Evolutionary conservation across 805 yeast genomes (phyloP), one percentile per base, ranked within the genome.

Genomic region (Myxozyma mucilagina): DNA sequence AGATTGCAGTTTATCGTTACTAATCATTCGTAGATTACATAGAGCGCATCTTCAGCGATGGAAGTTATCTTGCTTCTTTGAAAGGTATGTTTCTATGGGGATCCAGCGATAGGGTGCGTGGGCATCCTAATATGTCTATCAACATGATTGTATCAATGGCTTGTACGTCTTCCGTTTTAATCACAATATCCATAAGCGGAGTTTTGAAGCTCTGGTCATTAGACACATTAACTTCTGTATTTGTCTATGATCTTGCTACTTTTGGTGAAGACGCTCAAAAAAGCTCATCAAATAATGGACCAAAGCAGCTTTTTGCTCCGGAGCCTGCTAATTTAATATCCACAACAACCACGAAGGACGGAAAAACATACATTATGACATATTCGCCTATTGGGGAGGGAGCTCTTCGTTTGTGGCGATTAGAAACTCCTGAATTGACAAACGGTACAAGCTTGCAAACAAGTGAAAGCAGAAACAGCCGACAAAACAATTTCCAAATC

Each of bases 141-240:
- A 72, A 75, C 43, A 73, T 80, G 0, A 73, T 70, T 1, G 71
- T 74, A 3, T 71, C 82, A 5, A 63, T 79, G 48, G 59, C 66
- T 11, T 67, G 67, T 16, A 65, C 70, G 43, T 63, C 68, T 35
- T 72, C 74, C 34, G 66, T 68, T 44, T 53, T 80, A 16, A 75
- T 81, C 3, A 81, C 90, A 0, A 74, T 85, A 36, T 77, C 89
- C 0, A 79, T 86, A 20, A 79, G 82, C 67, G 82, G 82, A 67
- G 72, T 71, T 4, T 66, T 89, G 39, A 82, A 84, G 63, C 65
- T 87, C 20, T 89, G 94, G 92, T 79, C 84, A 34, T 67, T 86
- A 3, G 63, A 69, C 0, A 67, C 76, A 3, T 69, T 73, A 51
- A 50, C 68, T 4, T 67, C 76, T n/a, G 45, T 76, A n/a, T 56